Evolutionary conservation across 2,329 filamentous ascomycete species (phyloP).

Genomic region (Alternaria brassicicola): DNA sequence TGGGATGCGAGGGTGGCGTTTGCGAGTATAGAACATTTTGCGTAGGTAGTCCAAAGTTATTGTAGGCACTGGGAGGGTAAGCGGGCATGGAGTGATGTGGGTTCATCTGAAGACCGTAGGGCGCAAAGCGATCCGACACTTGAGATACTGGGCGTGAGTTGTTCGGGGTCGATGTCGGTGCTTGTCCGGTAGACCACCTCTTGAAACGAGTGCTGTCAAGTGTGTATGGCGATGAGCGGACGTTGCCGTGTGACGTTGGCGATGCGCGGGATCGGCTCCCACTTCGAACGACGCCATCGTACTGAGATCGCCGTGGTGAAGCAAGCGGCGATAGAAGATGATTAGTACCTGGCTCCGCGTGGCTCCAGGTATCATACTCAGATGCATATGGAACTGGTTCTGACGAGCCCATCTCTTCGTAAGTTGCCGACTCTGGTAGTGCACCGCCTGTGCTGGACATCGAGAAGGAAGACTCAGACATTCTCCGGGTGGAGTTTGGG

Average conservation of each 20-base stretch:
- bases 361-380: constrained; percentile 69
- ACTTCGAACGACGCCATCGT: constrained; percentile 54
- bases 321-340: constrained; percentile 72
- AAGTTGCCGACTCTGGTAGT: constrained; percentile 71
- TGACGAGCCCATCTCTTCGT: constrained; percentile 73
- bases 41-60: constrained; percentile 37
- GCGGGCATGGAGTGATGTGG: constrained; percentile 50
- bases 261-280: constrained; percentile 72
- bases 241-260: constrained; percentile 70
- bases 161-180: constrained; percentile 65
- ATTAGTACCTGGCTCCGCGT: constrained; percentile 69
- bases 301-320: constrained; percentile 71
- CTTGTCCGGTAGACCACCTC: constrained; percentile 74
- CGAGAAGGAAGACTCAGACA: constrained; percentile 76
- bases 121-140: constrained; percentile 66
- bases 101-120: constrained; percentile 64
- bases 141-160: constrained; percentile 61
- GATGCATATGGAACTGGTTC: constrained; percentile 68
- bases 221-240: constrained; percentile 73
- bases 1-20: constrained; percentile 61
- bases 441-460: constrained; percentile 65
- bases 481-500: constrained; percentile 63
- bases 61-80: constrained; percentile 43
- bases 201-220: constrained; percentile 71
- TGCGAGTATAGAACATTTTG: constrained; percentile 49